Conservation (phyloP, 1,139 yeast genomes). For the Zygoascus hellenicus region DNA sequence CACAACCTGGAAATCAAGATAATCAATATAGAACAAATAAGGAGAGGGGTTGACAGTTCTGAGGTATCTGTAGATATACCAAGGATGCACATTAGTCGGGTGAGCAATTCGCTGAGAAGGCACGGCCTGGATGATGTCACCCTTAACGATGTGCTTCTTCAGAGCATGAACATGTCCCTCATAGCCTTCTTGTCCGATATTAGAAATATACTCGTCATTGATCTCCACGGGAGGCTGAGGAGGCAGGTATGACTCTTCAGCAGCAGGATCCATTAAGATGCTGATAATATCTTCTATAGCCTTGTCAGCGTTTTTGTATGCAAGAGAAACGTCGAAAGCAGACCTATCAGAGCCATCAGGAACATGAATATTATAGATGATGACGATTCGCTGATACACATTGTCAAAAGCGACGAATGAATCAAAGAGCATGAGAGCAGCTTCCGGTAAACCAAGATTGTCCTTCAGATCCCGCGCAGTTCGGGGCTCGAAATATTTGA, state of each 20-base stretch:
- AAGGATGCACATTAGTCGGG: slow-evolving; percentile 92
- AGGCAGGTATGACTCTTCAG: slow-evolving; percentile 43
- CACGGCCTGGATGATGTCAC: slow-evolving; percentile 95
- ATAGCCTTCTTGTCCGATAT: slow-evolving; percentile 90
- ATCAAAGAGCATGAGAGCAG: slow-evolving; percentile 86
- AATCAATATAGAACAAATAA: slow-evolving; percentile 87
- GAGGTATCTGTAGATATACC: slow-evolving; percentile 89
- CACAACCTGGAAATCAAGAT: slow-evolving; percentile 83
- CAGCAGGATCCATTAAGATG: slow-evolving; percentile 32
- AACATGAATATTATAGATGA: slow-evolving; percentile 69
- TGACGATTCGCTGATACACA: slow-evolving; percentile 87
- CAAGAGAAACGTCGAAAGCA: slow-evolving; percentile 38
- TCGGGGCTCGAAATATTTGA: slow-evolving; percentile 90
- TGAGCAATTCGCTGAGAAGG: slow-evolving; percentile 96
- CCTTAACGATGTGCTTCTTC: slow-evolving; percentile 76
- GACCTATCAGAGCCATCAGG: slow-evolving; percentile 29
- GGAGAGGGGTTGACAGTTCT: slow-evolving; percentile 97
- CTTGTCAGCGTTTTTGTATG: slow-evolving; percentile 49
- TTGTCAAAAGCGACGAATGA: slow-evolving; percentile 87
- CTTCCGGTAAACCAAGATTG: slow-evolving; percentile 78
- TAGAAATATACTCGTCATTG: slow-evolving; percentile 59
- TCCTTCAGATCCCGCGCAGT: slow-evolving; percentile 72
- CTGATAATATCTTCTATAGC: slow-evolving; percentile 55
- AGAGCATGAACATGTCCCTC: slow-evolving; percentile 70
- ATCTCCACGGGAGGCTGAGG: slow-evolving; percentile 64